Conservation (phyloP, 2,329 filamentous ascomycete genomes). For the Pezicula neosporulosa region DNA sequence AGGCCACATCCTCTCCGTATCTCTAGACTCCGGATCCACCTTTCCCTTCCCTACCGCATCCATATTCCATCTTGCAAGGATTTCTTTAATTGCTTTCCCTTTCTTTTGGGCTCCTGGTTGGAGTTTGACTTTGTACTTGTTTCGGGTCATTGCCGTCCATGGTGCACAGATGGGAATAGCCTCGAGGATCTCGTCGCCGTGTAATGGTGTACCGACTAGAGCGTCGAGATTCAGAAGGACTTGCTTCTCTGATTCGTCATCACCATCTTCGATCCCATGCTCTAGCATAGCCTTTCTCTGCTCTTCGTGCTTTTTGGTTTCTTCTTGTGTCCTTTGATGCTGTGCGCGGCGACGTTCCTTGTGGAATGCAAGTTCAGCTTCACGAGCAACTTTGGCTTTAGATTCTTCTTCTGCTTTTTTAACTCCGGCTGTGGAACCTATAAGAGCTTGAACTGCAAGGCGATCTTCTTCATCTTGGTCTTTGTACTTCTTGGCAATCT, state of each 20-base stretch:
- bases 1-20: slow-evolving; percentile 77
- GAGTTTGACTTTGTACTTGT: slow-evolving; percentile 93
- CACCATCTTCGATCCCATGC: slow-evolving; percentile 57
- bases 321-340: slow-evolving; percentile 72
- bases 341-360: slow-evolving; percentile 76
- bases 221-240: slow-evolving; percentile 55
- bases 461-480: slow-evolving; percentile 95
- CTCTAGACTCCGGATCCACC: slow-evolving; percentile 56
- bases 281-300: slow-evolving; percentile 57
- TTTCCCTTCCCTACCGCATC: slow-evolving; percentile 53
- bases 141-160: slow-evolving; percentile 59
- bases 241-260: slow-evolving; percentile 48
- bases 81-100: slow-evolving; percentile 89
- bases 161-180: slow-evolving; percentile 62
- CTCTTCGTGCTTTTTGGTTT: slow-evolving; percentile 75
- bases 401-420: slow-evolving; percentile 68
- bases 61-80: slow-evolving; percentile 75
- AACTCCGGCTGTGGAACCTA: slow-evolving; percentile 70
- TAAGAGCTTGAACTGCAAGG: slow-evolving; percentile 74
- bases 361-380: slow-evolving; percentile 68
- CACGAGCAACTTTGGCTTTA: slow-evolving; percentile 62
- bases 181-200: slow-evolving; percentile 79
- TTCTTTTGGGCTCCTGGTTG: slow-evolving; percentile 90
- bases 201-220: slow-evolving; percentile 73
- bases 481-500: slow-evolving; percentile 84